A percentile compares a stretch with the other conserved stretches of the same genome.
phyloP scores from a whole-genome alignment of 352 stramenopile species.

The Discostella stelligera region DNA sequence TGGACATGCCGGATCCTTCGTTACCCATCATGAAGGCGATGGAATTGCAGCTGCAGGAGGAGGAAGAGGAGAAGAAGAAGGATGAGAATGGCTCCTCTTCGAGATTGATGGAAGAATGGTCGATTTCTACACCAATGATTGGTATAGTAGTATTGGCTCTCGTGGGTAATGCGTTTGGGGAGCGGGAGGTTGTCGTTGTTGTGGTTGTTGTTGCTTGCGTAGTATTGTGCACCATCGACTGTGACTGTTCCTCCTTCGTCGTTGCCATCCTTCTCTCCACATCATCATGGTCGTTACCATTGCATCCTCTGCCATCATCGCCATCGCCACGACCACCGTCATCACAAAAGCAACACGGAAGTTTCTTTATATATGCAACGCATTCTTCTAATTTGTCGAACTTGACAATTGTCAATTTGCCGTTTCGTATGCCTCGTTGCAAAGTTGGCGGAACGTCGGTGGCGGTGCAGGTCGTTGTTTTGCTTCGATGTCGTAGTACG shows the following conservation, averaged over 20 bases:
- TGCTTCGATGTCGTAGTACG: not conserved
- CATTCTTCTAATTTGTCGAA: conserved; percentile 86
- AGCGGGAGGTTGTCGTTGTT: not conserved
- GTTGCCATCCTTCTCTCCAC: too few species aligned
- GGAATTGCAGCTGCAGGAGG: conserved; percentile 81
- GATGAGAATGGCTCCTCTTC: conserved; percentile 79
- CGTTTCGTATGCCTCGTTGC: conserved; percentile 44
- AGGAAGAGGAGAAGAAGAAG: conserved; percentile 81
- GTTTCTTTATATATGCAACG: conserved; percentile 73
- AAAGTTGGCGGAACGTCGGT: conserved; percentile 19
- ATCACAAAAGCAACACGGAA: conserved; percentile 18
- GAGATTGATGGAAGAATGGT: conserved; percentile 79
- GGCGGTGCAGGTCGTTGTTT: not conserved
- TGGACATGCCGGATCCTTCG: conserved; percentile 91
- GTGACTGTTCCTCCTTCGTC: too few species aligned
- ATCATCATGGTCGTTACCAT: not conserved
- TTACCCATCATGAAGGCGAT: conserved; percentile 94
- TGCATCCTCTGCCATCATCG: not conserved
- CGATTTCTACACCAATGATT: conserved; percentile 93
- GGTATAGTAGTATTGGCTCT: conserved; percentile 67
- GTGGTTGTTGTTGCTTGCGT: not conserved
- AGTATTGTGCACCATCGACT: not conserved
- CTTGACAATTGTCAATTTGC: conserved; percentile 59
- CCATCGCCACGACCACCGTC: not conserved
- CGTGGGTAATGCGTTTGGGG: not conserved